phyloP scores from a whole-genome alignment of 352 stramenopile genomes.

The Plasmopara muralis region DNA sequence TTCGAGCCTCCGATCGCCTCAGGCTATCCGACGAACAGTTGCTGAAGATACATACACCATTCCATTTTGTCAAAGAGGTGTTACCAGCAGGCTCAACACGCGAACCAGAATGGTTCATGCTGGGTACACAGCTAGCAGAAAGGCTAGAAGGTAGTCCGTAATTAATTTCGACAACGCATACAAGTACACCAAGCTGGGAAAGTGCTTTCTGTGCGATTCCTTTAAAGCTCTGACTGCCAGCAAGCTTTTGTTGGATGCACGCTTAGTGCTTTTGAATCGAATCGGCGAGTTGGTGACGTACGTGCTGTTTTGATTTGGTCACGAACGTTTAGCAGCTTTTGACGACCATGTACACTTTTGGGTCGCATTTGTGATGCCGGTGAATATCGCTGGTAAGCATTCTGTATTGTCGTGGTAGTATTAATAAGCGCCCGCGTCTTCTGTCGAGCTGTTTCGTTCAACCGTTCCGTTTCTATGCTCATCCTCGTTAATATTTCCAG shows the following conservation, averaged over 20 bases:
- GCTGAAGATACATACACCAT: slow-evolving; percentile 51
- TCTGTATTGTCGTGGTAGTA: slow-evolving; percentile 7
- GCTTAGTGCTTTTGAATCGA: not conserved
- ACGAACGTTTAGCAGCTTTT: slow-evolving; percentile 7
- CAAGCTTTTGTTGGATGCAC: slow-evolving; percentile 2
- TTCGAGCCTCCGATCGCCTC: slow-evolving; percentile 21
- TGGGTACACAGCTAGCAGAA: slow-evolving; percentile 49
- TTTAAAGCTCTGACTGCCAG: slow-evolving; percentile 5
- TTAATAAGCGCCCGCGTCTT: slow-evolving; percentile 11
- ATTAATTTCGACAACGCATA: not conserved
- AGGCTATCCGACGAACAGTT: slow-evolving; percentile 23
- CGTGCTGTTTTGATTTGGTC: slow-evolving; percentile 4
- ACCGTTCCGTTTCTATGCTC: slow-evolving; percentile 11
- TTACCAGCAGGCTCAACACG: slow-evolving; percentile 17
- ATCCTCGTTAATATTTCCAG: slow-evolving; percentile 21
- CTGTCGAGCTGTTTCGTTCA: slow-evolving; percentile 19
- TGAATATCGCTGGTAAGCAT: slow-evolving; percentile 19
- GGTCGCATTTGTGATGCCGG: slow-evolving; percentile 9
- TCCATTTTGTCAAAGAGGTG: slow-evolving; percentile 40
- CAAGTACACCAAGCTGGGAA: not conserved
- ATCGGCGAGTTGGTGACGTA: slow-evolving; percentile 2
- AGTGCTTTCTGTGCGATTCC: not conserved
- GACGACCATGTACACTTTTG: slow-evolving; percentile 5
- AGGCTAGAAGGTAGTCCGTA: slow-evolving; percentile 15
- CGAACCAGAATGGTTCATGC: slow-evolving; percentile 31